These are phyloP conservation scores for Platismatia glauca DNA, from an alignment of 495 filamentous ascomycete genomes.

Conservation along the genomic window DNA sequence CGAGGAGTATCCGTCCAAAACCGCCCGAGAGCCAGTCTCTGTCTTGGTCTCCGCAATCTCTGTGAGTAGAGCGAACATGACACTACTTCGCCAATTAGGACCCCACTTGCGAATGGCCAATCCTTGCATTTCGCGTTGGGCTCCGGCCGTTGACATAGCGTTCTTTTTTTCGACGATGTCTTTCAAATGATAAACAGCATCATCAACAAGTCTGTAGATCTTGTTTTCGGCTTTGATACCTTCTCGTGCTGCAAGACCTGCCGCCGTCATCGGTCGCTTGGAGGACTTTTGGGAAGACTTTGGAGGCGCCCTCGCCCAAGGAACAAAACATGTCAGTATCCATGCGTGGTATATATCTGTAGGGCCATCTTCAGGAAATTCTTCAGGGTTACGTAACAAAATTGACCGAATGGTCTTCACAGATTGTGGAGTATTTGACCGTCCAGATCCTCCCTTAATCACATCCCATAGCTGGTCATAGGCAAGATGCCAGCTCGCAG, in stretches of 20 bases:
- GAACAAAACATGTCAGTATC: constrained; percentile 63
- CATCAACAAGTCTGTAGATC: constrained; percentile 52
- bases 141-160: constrained; percentile 25
- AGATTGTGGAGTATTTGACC: constrained; percentile 39
- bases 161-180: constrained; percentile 55
- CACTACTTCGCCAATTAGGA: constrained; percentile 64
- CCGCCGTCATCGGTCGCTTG: constrained; percentile 42
- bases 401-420: constrained; percentile 40
- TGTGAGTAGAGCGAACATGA: constrained; percentile 59
- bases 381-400: constrained; percentile 48
- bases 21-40: constrained; percentile 15
- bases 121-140: constrained; percentile 48
- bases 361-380: too few relatives aligned
- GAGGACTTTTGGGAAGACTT: constrained; percentile 31
- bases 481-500: constrained; percentile 35
- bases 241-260: constrained; percentile 55
- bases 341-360: constrained; percentile 64
- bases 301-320: constrained; percentile 57
- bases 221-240: constrained; percentile 75
- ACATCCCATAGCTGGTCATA: constrained; percentile 40
- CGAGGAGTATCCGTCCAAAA: constrained; percentile 36
- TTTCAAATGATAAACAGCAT: constrained; percentile 47
- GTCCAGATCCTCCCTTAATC: background rate
- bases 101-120: constrained; percentile 73
- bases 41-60: constrained; percentile 43